Conservation (phyloP, 805 yeast genomes). For the Brettanomyces sp. region DNA sequence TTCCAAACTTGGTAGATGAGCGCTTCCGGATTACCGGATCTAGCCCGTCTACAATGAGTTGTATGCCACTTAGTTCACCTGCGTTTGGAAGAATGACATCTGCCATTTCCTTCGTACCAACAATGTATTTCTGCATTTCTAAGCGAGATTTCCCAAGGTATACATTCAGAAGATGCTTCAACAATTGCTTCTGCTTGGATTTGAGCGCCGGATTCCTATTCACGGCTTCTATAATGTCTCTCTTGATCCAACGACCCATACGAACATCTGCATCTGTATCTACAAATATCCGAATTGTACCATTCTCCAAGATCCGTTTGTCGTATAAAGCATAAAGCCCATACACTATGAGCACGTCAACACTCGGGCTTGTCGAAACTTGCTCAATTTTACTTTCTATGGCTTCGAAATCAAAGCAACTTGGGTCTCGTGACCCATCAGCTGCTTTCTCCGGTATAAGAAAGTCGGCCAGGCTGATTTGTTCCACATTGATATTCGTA, state of each 20-base stretch:
- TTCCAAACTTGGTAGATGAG: constrained; percentile 4
- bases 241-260: constrained; percentile 65
- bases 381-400: constrained; percentile 10
- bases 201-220: constrained; percentile 2
- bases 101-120: constrained; percentile 62
- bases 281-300: constrained; percentile 62
- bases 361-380: constrained; percentile 3
- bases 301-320: constrained; percentile 39
- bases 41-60: constrained; percentile 57
- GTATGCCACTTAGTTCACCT: constrained; percentile 90
- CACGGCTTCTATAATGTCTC: constrained; percentile 16
- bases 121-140: constrained; percentile 58
- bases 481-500: constrained; percentile 8
- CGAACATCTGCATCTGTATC: constrained; percentile 83
- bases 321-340: constrained; percentile 79
- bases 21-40: constrained; percentile 25
- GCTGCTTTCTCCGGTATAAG: not conserved
- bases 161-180: constrained; percentile 29
- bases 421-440: constrained; percentile 23
- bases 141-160: constrained; percentile 52
- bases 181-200: constrained; percentile 6
- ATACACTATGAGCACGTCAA: constrained; percentile 42
- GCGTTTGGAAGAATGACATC: constrained; percentile 93
- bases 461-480: constrained; percentile 19
- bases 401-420: constrained; percentile 30